Base-by-base conservation (phyloP, 768 basidiomycete genomes). In the Termitomyces sp. region DNA sequence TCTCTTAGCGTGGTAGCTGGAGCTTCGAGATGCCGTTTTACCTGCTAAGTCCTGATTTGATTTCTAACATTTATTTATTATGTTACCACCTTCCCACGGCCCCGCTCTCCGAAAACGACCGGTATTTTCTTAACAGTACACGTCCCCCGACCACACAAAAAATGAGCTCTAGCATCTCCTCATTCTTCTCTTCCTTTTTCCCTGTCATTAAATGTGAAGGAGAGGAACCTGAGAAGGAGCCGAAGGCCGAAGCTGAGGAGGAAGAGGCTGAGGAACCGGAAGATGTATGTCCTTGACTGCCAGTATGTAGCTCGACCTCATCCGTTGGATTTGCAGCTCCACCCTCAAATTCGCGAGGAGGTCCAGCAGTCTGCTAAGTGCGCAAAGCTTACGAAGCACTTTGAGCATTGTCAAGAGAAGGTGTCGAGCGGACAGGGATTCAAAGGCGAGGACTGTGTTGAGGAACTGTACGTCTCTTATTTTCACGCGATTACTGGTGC, bases 391-490 rank as follows among this genome's bases (percentile, higher is more conserved):
- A 76, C 85, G 38, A 83, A 88, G 65, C 94, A 96, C 74, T 96
- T 95, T 70, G 80, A 87, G 56, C 90, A 94, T 66, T 96, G 94
- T 71, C 81, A 90, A 67, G 89, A 94, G 71, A 94, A 92, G 74
- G 85, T 97, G 45, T 71, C 83, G 56, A 77, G 76, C 30, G 94
- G 93, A 26, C 66, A 93, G 64, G 93, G 92, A 38, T 92, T 80
- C 81, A 86, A 90, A 68, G 84, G 84, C 59, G 94, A 96, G 77
- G 93, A 95, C 67, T 96, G 93, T 66, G 88, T 94, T 37, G 90
- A 93, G 73, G 92, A 93, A 78, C 69, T 93, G 88, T 90, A 62
- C 69, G 87, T 81, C n/a, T 24, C 9, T 34, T 50, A 66, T 63
- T 61, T 45, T 17, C 15, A 55, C 24, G 26, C n/a, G 35, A 40